Percentiles rank a stretch among this genome's conserved stretches.
Evolutionary conservation across 345 rosid genomes (phyloP).

Genomic region (Linum trigynum): DNA sequence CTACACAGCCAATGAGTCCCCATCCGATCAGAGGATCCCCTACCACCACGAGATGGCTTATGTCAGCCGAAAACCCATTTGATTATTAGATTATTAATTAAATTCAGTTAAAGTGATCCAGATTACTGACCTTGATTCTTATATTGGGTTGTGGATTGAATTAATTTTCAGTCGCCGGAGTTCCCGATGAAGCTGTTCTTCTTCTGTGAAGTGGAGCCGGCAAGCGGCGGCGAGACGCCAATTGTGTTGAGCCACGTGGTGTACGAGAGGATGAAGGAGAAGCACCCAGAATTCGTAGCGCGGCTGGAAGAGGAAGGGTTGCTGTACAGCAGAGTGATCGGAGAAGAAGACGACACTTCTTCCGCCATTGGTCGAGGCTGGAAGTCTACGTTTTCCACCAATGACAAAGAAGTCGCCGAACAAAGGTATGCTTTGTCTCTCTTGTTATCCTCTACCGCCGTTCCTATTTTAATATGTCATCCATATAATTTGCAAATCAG

Average conservation of each 20-base stretch:
- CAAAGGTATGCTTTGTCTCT: conserved; percentile 37
- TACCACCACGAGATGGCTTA: conserved; percentile 97
- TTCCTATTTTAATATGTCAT: too few species aligned
- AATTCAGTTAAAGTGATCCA: neutral
- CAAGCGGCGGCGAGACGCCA: conserved; percentile 89
- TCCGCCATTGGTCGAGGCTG: conserved; percentile 91
- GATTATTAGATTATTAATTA: neutral
- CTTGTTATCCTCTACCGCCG: too few species aligned
- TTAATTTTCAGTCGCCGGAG: conserved; percentile 53
- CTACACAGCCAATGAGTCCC: conserved; percentile 52
- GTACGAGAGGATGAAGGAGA: conserved; percentile 64
- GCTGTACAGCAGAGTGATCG: conserved; percentile 55
- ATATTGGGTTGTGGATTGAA: neutral
- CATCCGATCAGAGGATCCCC: conserved; percentile 76
- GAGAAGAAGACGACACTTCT: conserved; percentile 72
- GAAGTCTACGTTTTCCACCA: conserved; percentile 84
- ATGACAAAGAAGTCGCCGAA: conserved; percentile 57
- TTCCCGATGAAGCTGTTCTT: conserved; percentile 89
- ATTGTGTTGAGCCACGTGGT: conserved; percentile 74
- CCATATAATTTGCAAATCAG: too few species aligned
- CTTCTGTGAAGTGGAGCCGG: conserved; percentile 79
- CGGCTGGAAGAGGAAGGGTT: conserved; percentile 62
- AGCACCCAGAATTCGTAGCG: conserved; percentile 55
- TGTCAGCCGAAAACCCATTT: conserved; percentile 19
- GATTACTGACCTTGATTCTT: neutral